Conservation (phyloP, 441 rosid genomes). For the Eruca vesicaria region DNA sequence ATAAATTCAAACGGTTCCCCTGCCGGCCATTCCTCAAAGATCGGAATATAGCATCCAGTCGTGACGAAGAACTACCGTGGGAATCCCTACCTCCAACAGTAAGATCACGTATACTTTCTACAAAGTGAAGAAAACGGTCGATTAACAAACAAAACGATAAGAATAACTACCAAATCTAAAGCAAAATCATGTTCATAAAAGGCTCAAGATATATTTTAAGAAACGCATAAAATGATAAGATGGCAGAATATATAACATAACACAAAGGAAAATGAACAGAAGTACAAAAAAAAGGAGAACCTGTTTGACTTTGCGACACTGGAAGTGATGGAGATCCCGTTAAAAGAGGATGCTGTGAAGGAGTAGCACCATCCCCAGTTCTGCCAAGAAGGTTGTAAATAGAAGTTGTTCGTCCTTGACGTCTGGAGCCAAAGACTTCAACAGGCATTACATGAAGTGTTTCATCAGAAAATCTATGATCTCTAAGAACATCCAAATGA, state of each 20-base stretch:
- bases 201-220: not conserved
- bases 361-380: conserved; percentile 61
- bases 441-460: conserved; percentile 97
- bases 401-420: conserved; percentile 94
- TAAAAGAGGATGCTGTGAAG: conserved; percentile 91
- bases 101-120: conserved; percentile 59
- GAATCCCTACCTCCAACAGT: conserved; percentile 56
- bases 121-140: conserved; percentile 6
- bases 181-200: not conserved
- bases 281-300: conserved; percentile 35
- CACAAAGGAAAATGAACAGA: not conserved
- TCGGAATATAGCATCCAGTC: conserved; percentile 85
- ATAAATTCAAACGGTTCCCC: too few relatives aligned
- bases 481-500: conserved; percentile 93
- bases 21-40: too few relatives aligned
- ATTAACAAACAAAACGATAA: not conserved
- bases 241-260: not conserved
- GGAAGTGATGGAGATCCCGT: conserved; percentile 58
- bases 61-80: conserved; percentile 51
- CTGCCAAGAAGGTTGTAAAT: conserved; percentile 96
- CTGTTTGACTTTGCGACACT: conserved; percentile 59
- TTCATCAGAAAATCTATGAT: conserved; percentile 82
- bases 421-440: conserved; percentile 97
- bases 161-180: not conserved
- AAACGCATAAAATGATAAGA: not conserved